Base-by-base conservation (phyloP, 768 basidiomycete species). In the Rhizopogon vulgaris region DNA sequence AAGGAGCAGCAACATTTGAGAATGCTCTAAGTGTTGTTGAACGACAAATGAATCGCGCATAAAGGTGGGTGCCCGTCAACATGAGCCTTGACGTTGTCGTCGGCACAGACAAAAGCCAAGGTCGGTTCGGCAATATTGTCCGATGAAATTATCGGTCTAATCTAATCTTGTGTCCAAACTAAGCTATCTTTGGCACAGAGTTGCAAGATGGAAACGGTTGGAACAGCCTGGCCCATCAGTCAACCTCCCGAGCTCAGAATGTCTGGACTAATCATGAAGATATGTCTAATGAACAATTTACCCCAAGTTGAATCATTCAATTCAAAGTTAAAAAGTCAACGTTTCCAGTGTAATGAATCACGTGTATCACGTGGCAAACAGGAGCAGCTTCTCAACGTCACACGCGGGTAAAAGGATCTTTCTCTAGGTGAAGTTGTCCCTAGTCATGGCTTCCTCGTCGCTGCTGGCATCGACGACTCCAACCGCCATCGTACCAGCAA, bases 391-490 rank as follows among this genome's bases (percentile, higher is more conserved):
- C 43, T 45, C 28, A 45, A 32, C 28, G 18, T 45, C 43, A 32
- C 43, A 45, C 43, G 43, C 43, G 28, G 7, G 28, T 10, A 22
- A 22, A 22, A 32, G 18, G 30, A 45, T 30, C 43, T 45, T 32
- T 28, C 30, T 28, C 28, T 30, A 10, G 22, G 22, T 22, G 22
- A 22, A 22, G 22, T 22, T 30, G 10, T 7, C 7, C 8, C 28
- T 24, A 46, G 51, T 65, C 59, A 83, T 83, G 80, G 71, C 78
- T 45, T 73, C 72, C 47, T 67, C 73, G 4, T 68, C 77, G 5
- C 48, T 78, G 53, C 63, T 83, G 55, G 68, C 71, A 0, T 74
- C 78, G 25, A 53, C 67, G 38, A 56, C 28, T 6, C 82, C 80
- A 14, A 71, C 28, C 10, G 64, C 66, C 17, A 64, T 76, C 34